phyloP scores from a whole-genome alignment of 768 basidiomycete species.

The Mycena sanguinolenta region DNA sequence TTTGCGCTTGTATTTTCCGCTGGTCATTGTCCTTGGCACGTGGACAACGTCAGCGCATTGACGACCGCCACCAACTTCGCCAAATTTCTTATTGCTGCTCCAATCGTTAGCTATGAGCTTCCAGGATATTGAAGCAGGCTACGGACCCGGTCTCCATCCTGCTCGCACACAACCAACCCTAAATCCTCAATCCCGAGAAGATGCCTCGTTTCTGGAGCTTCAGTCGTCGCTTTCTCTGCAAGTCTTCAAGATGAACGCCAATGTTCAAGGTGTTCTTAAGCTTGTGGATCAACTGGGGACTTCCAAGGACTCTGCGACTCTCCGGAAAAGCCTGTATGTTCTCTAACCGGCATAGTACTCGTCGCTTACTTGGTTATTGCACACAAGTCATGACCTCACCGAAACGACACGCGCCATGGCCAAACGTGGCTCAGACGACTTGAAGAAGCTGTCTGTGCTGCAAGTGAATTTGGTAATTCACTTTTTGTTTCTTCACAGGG shows the following conservation, averaged over 20 bases:
- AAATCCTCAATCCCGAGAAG: constrained; percentile 66
- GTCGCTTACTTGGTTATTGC: background rate
- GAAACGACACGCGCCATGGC: constrained; percentile 96
- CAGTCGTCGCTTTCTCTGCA: constrained; percentile 90
- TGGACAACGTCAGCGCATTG: background rate
- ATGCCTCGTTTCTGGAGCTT: constrained; percentile 79
- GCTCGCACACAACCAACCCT: constrained; percentile 49
- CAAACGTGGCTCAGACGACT: constrained; percentile 91
- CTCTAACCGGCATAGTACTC: background rate
- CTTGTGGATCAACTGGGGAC: constrained; percentile 98
- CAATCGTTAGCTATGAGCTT: constrained; percentile 60
- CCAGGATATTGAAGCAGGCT: constrained; percentile 68
- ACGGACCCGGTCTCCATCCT: constrained; percentile 45
- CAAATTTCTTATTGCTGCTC: background rate
- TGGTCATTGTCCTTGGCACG: background rate
- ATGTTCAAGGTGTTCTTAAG: constrained; percentile 94
- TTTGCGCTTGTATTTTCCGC: background rate
- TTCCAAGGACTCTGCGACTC: constrained; percentile 77
- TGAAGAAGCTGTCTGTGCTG: constrained; percentile 87
- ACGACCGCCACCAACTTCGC: background rate
- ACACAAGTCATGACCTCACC: constrained; percentile 87
- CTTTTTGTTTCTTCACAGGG: background rate
- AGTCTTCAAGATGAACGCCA: constrained; percentile 98
- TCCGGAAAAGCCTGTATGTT: constrained; percentile 91
- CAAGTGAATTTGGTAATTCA: constrained; percentile 70